Conservation (phyloP, 129 eudicot genomes). For the Pulicaria dysenterica region DNA sequence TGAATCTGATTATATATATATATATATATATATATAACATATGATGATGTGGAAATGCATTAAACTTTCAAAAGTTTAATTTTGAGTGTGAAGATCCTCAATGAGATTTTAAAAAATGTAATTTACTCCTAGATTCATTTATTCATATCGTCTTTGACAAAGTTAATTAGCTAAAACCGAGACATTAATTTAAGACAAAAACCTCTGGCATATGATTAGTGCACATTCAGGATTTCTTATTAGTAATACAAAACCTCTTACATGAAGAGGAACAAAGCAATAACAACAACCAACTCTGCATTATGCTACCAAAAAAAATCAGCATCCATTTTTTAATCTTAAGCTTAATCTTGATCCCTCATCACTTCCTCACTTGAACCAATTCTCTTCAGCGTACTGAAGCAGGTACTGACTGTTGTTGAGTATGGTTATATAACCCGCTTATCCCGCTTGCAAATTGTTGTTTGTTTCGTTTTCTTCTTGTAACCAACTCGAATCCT, state of each 20-base stretch:
- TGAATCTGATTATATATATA: no score
- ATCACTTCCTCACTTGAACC: conserved; percentile 5
- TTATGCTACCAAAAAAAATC: conserved; percentile 27
- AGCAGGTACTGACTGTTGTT: conserved; percentile 77
- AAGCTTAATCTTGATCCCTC: conserved; percentile 6
- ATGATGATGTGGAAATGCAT: no score
- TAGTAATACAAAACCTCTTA: conserved; percentile 49
- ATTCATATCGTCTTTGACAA: not conserved
- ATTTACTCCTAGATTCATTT: not conserved
- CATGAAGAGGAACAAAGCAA: conserved; percentile 30
- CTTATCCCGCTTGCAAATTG: conserved; percentile 62
- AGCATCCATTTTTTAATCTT: conserved; percentile 23
- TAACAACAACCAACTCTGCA: conserved; percentile 21
- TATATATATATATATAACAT: no score
- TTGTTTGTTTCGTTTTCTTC: conserved; percentile 83
- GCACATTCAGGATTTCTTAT: conserved; percentile 27
- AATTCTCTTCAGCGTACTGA: conserved; percentile 63
- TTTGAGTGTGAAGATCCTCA: no score
- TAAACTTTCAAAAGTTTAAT: no score
- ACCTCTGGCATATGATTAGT: conserved; percentile 12
- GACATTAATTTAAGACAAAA: conserved; percentile 5
- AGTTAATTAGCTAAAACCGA: not conserved
- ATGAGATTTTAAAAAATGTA: no score
- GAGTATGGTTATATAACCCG: conserved; percentile 56
- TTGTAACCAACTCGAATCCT: conserved; percentile 87